Evolutionary conservation across 2,329 filamentous ascomycete genomes (phyloP).

Genomic region (Calonectria honghensis): DNA sequence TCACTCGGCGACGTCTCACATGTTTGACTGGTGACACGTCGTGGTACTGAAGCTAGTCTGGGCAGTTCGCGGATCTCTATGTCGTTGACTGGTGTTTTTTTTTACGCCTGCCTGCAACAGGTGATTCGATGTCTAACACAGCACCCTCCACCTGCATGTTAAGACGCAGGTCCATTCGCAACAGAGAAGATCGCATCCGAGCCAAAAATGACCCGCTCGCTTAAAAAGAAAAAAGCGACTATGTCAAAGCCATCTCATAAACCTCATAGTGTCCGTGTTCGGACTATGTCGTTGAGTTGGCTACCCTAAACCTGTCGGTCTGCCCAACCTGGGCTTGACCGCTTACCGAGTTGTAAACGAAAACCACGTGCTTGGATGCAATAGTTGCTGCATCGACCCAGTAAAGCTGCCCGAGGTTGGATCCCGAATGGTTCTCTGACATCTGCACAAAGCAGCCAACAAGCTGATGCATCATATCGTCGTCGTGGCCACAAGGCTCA

Average conservation of each 20-base stretch:
- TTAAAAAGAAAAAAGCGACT: not conserved
- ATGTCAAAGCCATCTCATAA: not conserved
- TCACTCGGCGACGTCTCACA: not conserved
- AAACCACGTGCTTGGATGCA: not conserved
- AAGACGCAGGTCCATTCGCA: slow-evolving; percentile 10
- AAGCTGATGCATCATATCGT: slow-evolving; percentile 21
- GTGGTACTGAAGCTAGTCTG: not conserved
- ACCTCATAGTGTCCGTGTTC: slow-evolving; percentile 1
- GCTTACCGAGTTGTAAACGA: slow-evolving; percentile 10
- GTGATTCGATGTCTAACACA: slow-evolving; percentile 5
- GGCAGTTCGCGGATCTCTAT: not conserved
- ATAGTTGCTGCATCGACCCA: slow-evolving; percentile 6
- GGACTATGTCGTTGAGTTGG: slow-evolving; percentile 2
- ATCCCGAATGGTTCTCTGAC: slow-evolving; percentile 15
- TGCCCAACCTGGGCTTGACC: slow-evolving; percentile 27
- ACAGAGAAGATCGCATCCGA: not conserved
- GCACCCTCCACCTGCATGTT: not conserved
- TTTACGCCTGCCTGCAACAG: not conserved
- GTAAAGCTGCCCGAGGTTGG: slow-evolving; percentile 4
- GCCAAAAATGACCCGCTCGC: not conserved
- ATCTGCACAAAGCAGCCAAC: slow-evolving; percentile 17
- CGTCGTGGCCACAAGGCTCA: slow-evolving; percentile 25
- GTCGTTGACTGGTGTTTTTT: not conserved
- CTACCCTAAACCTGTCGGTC: slow-evolving; percentile 26
- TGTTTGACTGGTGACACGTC: not conserved